phyloP scores from a whole-genome alignment of 176 grass and related monocot species.

The Zoysia pacifica region DNA sequence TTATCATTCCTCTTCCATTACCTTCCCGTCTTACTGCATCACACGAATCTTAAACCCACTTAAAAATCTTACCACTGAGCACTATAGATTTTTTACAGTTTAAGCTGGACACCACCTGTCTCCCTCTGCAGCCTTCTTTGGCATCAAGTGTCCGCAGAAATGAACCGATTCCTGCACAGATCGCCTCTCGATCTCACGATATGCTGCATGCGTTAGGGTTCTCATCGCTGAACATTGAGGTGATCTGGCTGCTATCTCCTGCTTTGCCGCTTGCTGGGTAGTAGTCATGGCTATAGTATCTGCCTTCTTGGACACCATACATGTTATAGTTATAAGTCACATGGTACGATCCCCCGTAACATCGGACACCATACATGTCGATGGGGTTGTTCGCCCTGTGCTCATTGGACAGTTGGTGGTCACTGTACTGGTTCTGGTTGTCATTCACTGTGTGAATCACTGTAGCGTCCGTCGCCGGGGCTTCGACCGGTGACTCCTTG shows the following conservation, averaged over 20 bases:
- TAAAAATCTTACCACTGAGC: constrained; percentile 9
- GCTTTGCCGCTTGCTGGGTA: constrained; percentile 38
- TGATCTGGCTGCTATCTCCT: constrained; percentile 58
- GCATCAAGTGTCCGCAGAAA: constrained; percentile 11
- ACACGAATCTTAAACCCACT: not conserved
- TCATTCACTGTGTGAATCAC: constrained; percentile 53
- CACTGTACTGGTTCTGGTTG: constrained; percentile 33
- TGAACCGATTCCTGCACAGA: not conserved
- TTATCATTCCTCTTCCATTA: constrained; percentile 31
- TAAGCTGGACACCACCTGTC: constrained; percentile 11
- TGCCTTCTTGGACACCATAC: constrained; percentile 30
- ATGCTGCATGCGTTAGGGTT: constrained; percentile 79
- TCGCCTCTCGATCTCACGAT: constrained; percentile 31
- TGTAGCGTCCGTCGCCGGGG: constrained; percentile 10
- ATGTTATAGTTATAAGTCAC: constrained; percentile 40
- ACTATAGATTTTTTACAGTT: not conserved
- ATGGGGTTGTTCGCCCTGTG: constrained; percentile 38
- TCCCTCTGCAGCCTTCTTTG: not conserved
- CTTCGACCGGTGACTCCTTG: constrained; percentile 31
- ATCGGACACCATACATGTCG: constrained; percentile 30
- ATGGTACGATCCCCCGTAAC: constrained; percentile 48
- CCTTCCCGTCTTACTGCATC: not conserved
- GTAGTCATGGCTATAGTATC: constrained; percentile 39
- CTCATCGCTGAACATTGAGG: constrained; percentile 75
- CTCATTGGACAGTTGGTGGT: constrained; percentile 23